Conservation (phyloP, 1,139 yeast genomes). For the Taphrina pruni region DNA sequence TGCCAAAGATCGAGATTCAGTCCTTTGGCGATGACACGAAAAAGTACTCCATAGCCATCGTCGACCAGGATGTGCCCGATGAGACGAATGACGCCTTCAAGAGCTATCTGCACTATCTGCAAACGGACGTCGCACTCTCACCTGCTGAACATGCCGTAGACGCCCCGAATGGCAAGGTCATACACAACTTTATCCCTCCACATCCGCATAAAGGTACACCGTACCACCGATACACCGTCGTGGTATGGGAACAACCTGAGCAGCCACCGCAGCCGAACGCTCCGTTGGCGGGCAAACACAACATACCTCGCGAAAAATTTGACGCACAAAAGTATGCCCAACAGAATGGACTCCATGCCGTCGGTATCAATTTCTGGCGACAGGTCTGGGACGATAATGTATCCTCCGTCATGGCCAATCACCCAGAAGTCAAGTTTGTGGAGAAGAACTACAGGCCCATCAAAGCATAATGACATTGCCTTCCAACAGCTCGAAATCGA, state of each 20-base stretch:
- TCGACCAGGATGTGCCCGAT: slow-evolving; percentile 93
- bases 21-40: slow-evolving; percentile 66
- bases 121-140: slow-evolving; percentile 65
- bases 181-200: slow-evolving; percentile 77
- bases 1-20: slow-evolving; percentile 76
- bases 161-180: slow-evolving; percentile 57
- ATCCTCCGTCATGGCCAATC: slow-evolving; percentile 30
- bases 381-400: slow-evolving; percentile 65
- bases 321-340: slow-evolving; percentile 73
- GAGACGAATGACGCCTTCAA: slow-evolving; percentile 68
- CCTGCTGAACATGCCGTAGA: slow-evolving; percentile 67
- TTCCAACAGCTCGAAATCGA: no score
- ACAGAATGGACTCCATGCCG: slow-evolving; percentile 63
- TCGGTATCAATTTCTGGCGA: slow-evolving; percentile 95
- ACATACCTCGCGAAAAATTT: slow-evolving; percentile 55
- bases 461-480: slow-evolving; percentile 23
- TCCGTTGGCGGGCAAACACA: slow-evolving; percentile 40
- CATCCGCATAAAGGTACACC: slow-evolving; percentile 88
- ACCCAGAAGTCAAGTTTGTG: slow-evolving; percentile 28
- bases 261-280: slow-evolving; percentile 30
- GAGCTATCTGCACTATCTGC: slow-evolving; percentile 79
- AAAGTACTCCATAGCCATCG: slow-evolving; percentile 75
- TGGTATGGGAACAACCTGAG: slow-evolving; percentile 82
- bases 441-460: slow-evolving; percentile 20
- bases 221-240: slow-evolving; percentile 79